Base-by-base conservation (phyloP, 768 basidiomycete species). In the Serendipita vermifera region DNA sequence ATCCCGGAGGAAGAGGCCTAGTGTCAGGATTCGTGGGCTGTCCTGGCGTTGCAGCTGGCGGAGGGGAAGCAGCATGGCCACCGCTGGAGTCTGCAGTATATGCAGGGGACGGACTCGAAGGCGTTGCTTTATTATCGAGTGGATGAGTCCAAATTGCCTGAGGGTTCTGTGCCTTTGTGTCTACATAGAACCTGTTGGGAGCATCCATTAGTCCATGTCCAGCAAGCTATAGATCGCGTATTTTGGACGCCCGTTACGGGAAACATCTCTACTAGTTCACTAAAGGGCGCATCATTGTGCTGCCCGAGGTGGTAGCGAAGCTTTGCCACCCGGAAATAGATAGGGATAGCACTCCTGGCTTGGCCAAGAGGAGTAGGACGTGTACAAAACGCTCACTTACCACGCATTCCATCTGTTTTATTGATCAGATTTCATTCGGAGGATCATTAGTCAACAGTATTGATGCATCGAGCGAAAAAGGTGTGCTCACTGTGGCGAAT, bases 1-100 rank as follows among this genome's bases (percentile, higher is more conserved):
- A 61, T 26, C 59, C 59, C 6, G 48, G 54, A 11, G 60, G 58
- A 38, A 61, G 59, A 1, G 59, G 57, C 20, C 55, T 20, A 5
- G 46, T 17, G 22, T 51, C 46, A 7, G 46, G 46, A 29, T 51
- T 51, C 6, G 46, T 11, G 6, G 46, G 46, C 14, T 51, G 22
- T 51, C 46, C 46, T 26, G 9, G 22, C 31, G 20, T 29, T 17
- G 7, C 22, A 26, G 4, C 20, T 51, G 17, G 36, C 13, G 36
- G 36, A 38, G 17, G 17, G 36, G 36, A 38, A 17, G 36, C 36
- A 22, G 41, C 24, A 22, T 24, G 20, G 41, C 41, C 24, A 22
- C 24, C 11, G 41, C 41, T 15, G 41, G 41, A 15, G n/a, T n/a
- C n/a, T n/a, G n/a, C n/a, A n/a, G n/a, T n/a, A n/a, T n/a, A n/a